Conservation (phyloP, 179 eudicot genomes). For the Beta corolliflora region DNA sequence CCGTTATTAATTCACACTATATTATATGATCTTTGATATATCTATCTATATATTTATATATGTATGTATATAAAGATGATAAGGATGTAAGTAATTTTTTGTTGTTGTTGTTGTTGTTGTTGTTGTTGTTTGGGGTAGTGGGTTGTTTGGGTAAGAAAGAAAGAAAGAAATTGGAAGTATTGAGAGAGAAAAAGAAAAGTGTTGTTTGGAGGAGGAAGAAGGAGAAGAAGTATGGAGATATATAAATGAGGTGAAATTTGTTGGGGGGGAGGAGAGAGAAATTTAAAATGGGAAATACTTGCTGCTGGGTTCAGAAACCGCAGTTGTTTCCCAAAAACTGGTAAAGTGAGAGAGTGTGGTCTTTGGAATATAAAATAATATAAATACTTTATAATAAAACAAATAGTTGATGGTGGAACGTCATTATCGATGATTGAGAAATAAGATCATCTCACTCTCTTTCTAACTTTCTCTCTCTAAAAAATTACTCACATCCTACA, state of each 20-base stretch:
- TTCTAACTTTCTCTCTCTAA: too few species aligned
- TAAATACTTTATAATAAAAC: not conserved
- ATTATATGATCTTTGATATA: too few species aligned
- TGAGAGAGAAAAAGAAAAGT: not conserved
- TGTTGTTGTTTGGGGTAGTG: too few species aligned
- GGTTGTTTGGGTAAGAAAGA: not conserved
- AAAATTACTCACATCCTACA: too few species aligned
- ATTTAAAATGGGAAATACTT: not conserved
- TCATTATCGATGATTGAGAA: too few species aligned
- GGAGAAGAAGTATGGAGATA: not conserved
- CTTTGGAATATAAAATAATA: not conserved
- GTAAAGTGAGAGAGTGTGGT: constrained; percentile 13
- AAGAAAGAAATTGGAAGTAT: not conserved
- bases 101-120: too few species aligned
- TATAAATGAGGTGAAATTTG: constrained; percentile 5
- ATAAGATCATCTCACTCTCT: too few species aligned
- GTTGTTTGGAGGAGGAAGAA: not conserved
- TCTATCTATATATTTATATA: too few species aligned
- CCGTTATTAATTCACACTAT: too few species aligned
- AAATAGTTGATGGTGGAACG: constrained; percentile 1
- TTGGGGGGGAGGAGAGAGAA: too few species aligned
- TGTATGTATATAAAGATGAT: too few species aligned
- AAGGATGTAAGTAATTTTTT: too few species aligned
- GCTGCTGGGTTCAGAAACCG: constrained; percentile 34
- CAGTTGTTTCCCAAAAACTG: constrained; percentile 52